These are phyloP conservation scores for Cystobasidium slooffiae DNA, from an alignment of 1,284 basidiomycete genomes.

Conservation along the genomic window DNA sequence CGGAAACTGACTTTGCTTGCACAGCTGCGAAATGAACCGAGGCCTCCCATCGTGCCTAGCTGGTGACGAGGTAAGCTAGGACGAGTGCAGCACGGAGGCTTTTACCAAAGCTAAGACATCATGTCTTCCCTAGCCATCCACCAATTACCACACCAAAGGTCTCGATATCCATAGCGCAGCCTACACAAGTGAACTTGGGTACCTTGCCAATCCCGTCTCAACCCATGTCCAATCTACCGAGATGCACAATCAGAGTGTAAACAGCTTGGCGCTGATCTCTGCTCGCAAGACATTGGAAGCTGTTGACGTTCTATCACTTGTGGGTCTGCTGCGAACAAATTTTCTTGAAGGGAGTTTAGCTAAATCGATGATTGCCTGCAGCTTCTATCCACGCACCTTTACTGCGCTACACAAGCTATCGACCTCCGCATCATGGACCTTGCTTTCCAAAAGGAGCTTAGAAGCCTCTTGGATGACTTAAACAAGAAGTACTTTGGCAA, in stretches of 20 bases:
- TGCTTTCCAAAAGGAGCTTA: slow-evolving; percentile 65
- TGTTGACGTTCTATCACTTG: slow-evolving; percentile 72
- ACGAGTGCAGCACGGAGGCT: no score
- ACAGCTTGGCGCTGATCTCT: slow-evolving; percentile 78
- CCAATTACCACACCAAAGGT: slow-evolving; percentile 83
- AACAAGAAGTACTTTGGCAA: slow-evolving; percentile 62
- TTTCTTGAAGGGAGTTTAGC: no score
- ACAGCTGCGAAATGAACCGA: slow-evolving; percentile 71
- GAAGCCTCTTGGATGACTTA: slow-evolving; percentile 62
- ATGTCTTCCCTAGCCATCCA: slow-evolving; percentile 59
- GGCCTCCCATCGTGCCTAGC: slow-evolving; percentile 79
- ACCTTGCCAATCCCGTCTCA: slow-evolving; percentile 79
- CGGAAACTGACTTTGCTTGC: background rate
- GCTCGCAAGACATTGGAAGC: slow-evolving; percentile 76
- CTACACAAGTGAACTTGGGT: slow-evolving; percentile 78
- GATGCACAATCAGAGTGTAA: slow-evolving; percentile 77
- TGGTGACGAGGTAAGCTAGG: slow-evolving; percentile 62
- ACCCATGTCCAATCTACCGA: slow-evolving; percentile 63
- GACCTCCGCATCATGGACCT: slow-evolving; percentile 73
- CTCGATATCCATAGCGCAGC: slow-evolving; percentile 81
- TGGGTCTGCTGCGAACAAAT: slow-evolving; percentile 21
- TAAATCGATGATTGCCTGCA: slow-evolving; percentile 5
- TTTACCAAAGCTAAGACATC: background rate
- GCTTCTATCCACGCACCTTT: slow-evolving; percentile 74
- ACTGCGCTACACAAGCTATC: slow-evolving; percentile 76